Percentiles rank a stretch among this genome's conserved stretches.
These are phyloP conservation scores for Petunia hybrid DNA, from an alignment of 305 asterid species.

Conservation along the genomic window DNA sequence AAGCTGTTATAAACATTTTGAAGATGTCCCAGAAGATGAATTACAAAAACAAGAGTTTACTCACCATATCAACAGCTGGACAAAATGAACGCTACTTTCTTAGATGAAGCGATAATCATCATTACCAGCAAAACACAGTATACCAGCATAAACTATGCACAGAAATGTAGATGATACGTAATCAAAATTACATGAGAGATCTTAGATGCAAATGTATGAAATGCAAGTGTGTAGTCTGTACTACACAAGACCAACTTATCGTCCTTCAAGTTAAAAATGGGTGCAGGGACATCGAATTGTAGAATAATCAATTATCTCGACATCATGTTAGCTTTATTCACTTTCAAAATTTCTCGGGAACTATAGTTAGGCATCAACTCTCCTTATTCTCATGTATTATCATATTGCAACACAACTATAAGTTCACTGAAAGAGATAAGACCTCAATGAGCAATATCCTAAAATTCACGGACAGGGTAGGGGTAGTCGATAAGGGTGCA, in stretches of 20 bases:
- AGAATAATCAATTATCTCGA: background rate
- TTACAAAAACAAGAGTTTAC: background rate
- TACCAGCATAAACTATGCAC: background rate
- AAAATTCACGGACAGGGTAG: too few species aligned
- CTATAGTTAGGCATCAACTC: too few species aligned
- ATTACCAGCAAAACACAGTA: background rate
- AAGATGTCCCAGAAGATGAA: constrained; percentile 25
- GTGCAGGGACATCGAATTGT: background rate
- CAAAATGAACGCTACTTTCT: background rate
- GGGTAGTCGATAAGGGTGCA: too few species aligned
- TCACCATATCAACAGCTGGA: background rate
- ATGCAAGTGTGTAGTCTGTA: background rate
- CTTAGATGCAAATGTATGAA: background rate
- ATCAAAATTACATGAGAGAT: background rate
- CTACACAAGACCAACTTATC: background rate
- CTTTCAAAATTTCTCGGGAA: too few species aligned
- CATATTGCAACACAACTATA: too few species aligned
- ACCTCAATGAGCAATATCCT: too few species aligned
- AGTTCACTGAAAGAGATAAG: too few species aligned
- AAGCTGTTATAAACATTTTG: background rate
- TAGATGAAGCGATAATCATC: background rate
- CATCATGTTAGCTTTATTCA: background rate
- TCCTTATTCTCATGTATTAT: too few species aligned
- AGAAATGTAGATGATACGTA: background rate
- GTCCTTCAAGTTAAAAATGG: background rate